phyloP scores from a whole-genome alignment of 2,329 filamentous ascomycete genomes.

The Plectosphaerella sp. region DNA sequence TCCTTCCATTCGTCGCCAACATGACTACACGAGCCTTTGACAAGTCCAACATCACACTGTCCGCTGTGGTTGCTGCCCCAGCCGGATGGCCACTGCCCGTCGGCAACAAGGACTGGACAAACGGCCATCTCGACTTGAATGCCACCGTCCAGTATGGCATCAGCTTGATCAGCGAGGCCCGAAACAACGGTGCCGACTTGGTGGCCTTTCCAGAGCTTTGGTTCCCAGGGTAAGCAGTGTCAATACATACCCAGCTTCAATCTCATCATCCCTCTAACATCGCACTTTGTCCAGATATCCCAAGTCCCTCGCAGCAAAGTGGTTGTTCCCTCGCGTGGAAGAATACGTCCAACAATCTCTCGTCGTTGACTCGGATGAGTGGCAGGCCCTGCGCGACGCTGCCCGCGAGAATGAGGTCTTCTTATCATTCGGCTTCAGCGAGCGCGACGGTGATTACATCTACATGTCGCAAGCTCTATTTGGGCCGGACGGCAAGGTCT shows the following conservation, averaged over 20 bases:
- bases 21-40: not conserved
- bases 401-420: not conserved
- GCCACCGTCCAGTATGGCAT: conserved; percentile 2
- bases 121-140: conserved; percentile 1
- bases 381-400: not conserved
- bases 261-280: too few relatives aligned
- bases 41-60: conserved; percentile 1
- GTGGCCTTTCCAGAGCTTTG: conserved; percentile 3
- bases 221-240: conserved; percentile 1
- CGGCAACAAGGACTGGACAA: conserved; percentile 1
- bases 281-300: too few relatives aligned
- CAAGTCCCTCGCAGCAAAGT: too few relatives aligned
- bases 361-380: not conserved
- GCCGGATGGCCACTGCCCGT: conserved; percentile 3
- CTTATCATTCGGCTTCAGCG: conserved; percentile 24
- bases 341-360: conserved; percentile 2
- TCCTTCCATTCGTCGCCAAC: too few relatives aligned
- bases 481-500: conserved; percentile 31
- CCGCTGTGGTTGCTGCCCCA: not conserved
- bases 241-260: too few relatives aligned
- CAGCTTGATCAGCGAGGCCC: not conserved
- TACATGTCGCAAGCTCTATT: conserved; percentile 44
- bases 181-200: not conserved
- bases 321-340: not conserved
- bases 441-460: conserved; percentile 28